Conservation (phyloP, 352 stramenopile genomes). For the Blastocystis hominis region DNA sequence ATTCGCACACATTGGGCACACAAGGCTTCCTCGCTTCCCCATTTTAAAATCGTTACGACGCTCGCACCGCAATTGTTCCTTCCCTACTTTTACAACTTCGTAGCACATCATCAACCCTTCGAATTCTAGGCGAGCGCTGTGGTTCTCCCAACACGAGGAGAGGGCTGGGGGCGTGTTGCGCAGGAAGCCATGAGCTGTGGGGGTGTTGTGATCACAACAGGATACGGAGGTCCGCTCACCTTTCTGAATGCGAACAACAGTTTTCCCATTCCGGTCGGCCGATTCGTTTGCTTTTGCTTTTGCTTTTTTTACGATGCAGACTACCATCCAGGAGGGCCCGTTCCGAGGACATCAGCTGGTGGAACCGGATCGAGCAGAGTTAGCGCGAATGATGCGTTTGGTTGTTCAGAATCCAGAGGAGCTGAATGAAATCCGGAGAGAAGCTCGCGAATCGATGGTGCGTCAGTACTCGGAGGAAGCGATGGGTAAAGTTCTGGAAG, state of each 20-base stretch:
- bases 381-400: slow-evolving; percentile 68
- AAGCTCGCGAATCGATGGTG: slow-evolving; percentile 73
- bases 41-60: slow-evolving; percentile 16
- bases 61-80: slow-evolving; percentile 68
- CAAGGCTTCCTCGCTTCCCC: neutral
- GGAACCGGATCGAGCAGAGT: slow-evolving; percentile 70
- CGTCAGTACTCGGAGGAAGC: slow-evolving; percentile 71
- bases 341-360: slow-evolving; percentile 70
- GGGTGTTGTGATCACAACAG: slow-evolving; percentile 77
- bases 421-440: slow-evolving; percentile 67
- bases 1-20: neutral
- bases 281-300: slow-evolving; percentile 36
- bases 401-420: slow-evolving; percentile 69
- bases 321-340: slow-evolving; percentile 39
- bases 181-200: slow-evolving; percentile 84
- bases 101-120: slow-evolving; percentile 63
- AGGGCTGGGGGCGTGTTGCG: slow-evolving; percentile 82
- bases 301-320: neutral
- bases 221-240: slow-evolving; percentile 72
- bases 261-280: slow-evolving; percentile 57
- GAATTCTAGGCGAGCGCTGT: slow-evolving; percentile 74
- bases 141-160: slow-evolving; percentile 78
- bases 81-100: slow-evolving; percentile 64
- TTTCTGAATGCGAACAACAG: slow-evolving; percentile 62
- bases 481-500: slow-evolving; percentile 69